Conservation (phyloP, 2,329 filamentous ascomycete species). For the Claviceps capensis region DNA sequence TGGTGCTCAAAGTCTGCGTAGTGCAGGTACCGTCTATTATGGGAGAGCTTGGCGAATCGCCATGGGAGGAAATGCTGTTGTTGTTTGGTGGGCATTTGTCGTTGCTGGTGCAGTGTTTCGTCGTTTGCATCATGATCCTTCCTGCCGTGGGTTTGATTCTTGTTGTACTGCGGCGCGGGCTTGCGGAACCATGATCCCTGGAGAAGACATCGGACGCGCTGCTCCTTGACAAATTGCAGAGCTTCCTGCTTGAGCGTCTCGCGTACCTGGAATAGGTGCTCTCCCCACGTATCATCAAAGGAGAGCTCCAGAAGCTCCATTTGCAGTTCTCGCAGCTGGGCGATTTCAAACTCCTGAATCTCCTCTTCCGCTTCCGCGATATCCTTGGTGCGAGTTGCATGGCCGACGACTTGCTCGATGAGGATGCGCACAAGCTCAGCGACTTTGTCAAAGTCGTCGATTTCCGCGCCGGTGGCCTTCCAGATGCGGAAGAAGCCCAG, state of each 20-base stretch:
- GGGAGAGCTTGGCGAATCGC: conserved; percentile 78
- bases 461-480: conserved; percentile 75
- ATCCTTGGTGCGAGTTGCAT: conserved; percentile 68
- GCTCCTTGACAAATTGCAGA: conserved; percentile 92
- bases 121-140: conserved; percentile 15
- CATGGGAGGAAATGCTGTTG: conserved; percentile 31
- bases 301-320: conserved; percentile 86
- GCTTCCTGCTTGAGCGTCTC: conserved; percentile 86
- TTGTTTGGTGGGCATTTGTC: too few relatives aligned
- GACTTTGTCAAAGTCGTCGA: conserved; percentile 87
- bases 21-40: conserved; percentile 81
- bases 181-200: conserved; percentile 77
- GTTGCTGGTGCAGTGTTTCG: conserved; percentile 28
- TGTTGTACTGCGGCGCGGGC: conserved; percentile 22
- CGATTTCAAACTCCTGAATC: conserved; percentile 68
- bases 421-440: conserved; percentile 83
- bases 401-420: conserved; percentile 77
- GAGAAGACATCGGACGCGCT: conserved; percentile 79
- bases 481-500: conserved; percentile 84
- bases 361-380: conserved; percentile 83
- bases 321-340: conserved; percentile 67
- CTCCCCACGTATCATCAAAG: conserved; percentile 90
- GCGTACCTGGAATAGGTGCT: conserved; percentile 77
- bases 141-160: conserved; percentile 7
- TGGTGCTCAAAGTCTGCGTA: conserved; percentile 70